A percentile compares a stretch with the other conserved stretches of the same genome.
Conservation (phyloP, 2,329 filamentous ascomycete species). For the Tolypocladium endophyticum region DNA sequence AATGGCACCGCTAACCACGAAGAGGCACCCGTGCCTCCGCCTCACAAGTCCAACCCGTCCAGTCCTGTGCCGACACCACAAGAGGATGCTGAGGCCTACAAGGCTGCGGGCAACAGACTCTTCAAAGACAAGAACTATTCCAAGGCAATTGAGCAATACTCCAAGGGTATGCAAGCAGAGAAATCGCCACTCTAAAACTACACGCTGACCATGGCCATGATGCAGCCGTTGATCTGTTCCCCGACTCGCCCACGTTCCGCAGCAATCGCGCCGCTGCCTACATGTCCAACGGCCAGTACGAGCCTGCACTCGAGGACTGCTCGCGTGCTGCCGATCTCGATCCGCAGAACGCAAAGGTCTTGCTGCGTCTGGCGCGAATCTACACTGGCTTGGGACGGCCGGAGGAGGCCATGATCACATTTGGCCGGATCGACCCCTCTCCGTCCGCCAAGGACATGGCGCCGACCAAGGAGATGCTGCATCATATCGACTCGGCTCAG, state of each 20-base stretch:
- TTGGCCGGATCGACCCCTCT: conserved; percentile 67
- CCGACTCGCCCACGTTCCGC: conserved; percentile 77
- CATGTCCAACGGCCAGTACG: conserved; percentile 76
- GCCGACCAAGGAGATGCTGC: conserved; percentile 73
- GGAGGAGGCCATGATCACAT: conserved; percentile 75
- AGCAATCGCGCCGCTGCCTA: conserved; percentile 92
- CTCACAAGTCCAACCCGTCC: conserved; percentile 55
- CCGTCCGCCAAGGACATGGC: conserved; percentile 79
- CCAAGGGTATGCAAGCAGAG: conserved; percentile 61
- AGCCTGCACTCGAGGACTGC: conserved; percentile 78
- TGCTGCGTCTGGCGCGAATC: conserved; percentile 79
- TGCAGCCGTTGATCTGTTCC: conserved; percentile 71
- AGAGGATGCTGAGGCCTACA: conserved; percentile 84
- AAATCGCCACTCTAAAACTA: background rate
- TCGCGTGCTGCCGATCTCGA: conserved; percentile 73
- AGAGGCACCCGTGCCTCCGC: conserved; percentile 55
- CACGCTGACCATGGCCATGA: conserved; percentile 7
- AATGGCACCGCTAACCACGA: conserved; percentile 30
- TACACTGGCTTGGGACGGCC: conserved; percentile 81
- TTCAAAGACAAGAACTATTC: conserved; percentile 91
- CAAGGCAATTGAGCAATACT: conserved; percentile 85
- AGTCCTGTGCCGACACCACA: conserved; percentile 42
- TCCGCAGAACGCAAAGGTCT: conserved; percentile 75
- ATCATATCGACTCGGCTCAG: conserved; percentile 71
- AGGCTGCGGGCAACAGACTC: conserved; percentile 87